Evolutionary conservation across 2,329 filamentous ascomycete species (phyloP), one percentile per base, ranked within the genome.

Genomic region (Podosphaera fusca): DNA sequence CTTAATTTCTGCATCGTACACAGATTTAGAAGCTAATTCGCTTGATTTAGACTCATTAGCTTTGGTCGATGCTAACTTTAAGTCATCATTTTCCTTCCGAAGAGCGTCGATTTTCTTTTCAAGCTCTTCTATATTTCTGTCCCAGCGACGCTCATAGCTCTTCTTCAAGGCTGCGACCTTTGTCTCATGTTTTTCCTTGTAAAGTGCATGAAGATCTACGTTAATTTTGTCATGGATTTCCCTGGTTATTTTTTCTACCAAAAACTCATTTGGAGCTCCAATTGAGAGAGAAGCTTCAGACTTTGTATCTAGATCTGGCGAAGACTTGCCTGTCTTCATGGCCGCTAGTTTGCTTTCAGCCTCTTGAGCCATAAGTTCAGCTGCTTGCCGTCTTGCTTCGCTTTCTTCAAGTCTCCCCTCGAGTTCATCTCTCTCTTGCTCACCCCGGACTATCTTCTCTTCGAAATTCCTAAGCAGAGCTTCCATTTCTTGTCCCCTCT

Each of bases 131-230:
- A 90, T 79, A 66, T 84, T 86, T 75, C 94, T 94, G 70, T 94
- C 87, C 79, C 87, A 92, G 57, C 90, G 82, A 52, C 79, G 78
- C 69, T 95, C 87, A 71, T 96, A 84, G 60, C 78, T 82, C 70
- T 83, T 82, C 72, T 84, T 96, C 61, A 98, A 75, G 3, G 89
- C 90, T 0, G 86, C 79, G 50, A 96, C 90, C 73, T 98, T 98
- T 60, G 83, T 87, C 72, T 96, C 90, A 68, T 98, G 92, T 72
- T 98, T 98, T 67, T 84, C 82, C 73, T 95, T 96, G 77, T 98
- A 98, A 9, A 95, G 76, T 0, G 83, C 77, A 68, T 98, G 92
- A 46, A 98, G 76, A 67, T 98, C 92, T 35, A 87, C 79, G n/a
- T 90, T 89, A 46, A 96, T 88, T 62, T 89, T 87, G 10, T 36